Conservation (phyloP, 495 filamentous ascomycete genomes). For the Aspergillus sclerotiicarbonarius region DNA sequence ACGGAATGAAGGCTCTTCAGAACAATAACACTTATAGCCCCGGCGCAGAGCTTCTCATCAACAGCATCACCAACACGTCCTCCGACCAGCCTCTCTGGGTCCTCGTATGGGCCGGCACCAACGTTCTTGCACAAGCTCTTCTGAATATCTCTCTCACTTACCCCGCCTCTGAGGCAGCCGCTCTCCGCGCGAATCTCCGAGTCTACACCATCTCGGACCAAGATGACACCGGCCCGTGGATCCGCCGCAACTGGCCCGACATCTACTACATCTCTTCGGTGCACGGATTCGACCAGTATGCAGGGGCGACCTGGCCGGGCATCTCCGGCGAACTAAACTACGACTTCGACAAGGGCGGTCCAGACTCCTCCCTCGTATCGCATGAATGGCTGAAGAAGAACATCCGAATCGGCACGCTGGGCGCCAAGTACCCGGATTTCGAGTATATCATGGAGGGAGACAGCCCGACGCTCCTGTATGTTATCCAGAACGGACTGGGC, state of each 20-base stretch:
- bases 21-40: slow-evolving; percentile 22
- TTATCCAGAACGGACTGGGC: slow-evolving; percentile 44
- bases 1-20: slow-evolving; percentile 25
- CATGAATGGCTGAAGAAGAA: slow-evolving; percentile 39
- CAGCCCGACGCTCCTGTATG: slow-evolving; percentile 42
- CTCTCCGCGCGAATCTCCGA: slow-evolving; percentile 33
- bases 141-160: slow-evolving; percentile 24
- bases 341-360: slow-evolving; percentile 38
- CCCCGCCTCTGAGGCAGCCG: slow-evolving; percentile 20
- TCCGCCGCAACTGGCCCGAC: slow-evolving; percentile 40
- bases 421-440: slow-evolving; percentile 37
- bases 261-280: slow-evolving; percentile 43
- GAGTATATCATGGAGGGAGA: slow-evolving; percentile 43
- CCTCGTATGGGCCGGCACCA: slow-evolving; percentile 46
- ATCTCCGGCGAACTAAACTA: slow-evolving; percentile 42
- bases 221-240: slow-evolving; percentile 45
- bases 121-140: slow-evolving; percentile 42
- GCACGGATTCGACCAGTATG: slow-evolving; percentile 45
- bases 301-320: slow-evolving; percentile 40
- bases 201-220: slow-evolving; percentile 49
- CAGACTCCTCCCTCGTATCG: slow-evolving; percentile 31
- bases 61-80: slow-evolving; percentile 24
- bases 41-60: slow-evolving; percentile 32
- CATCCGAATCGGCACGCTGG: slow-evolving; percentile 44
- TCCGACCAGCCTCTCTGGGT: slow-evolving; percentile 35